Conservation (phyloP, 208 protist species). For the Trypanosoma theileri region DNA sequence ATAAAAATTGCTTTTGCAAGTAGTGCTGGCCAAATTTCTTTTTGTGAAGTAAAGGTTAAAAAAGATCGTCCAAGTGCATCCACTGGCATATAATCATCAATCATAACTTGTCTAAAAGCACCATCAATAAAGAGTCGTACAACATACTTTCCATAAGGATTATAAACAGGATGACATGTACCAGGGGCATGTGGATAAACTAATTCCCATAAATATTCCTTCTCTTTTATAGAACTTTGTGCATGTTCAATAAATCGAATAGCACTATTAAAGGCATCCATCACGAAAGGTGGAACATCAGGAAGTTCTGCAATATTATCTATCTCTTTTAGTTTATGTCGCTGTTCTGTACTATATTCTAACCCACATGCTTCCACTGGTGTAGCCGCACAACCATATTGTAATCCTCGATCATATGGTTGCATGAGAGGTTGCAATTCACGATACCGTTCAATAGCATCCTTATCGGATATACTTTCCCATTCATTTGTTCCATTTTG, state of each 20-base stretch:
- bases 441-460: slow-evolving; percentile 59
- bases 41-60: slow-evolving; percentile 63
- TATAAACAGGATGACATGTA: slow-evolving; percentile 88
- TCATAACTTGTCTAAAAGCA: slow-evolving; percentile 75
- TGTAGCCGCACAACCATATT: slow-evolving; percentile 60
- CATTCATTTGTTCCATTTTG: slow-evolving; percentile 41
- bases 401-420: slow-evolving; percentile 69
- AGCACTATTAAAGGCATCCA: slow-evolving; percentile 89
- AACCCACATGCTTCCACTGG: slow-evolving; percentile 66
- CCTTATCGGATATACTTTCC: slow-evolving; percentile 29
- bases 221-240: slow-evolving; percentile 48
- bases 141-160: slow-evolving; percentile 89
- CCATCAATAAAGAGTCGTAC: slow-evolving; percentile 90
- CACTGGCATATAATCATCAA: slow-evolving; percentile 87
- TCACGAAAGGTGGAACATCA: slow-evolving; percentile 80
- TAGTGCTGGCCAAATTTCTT: slow-evolving; percentile 88
- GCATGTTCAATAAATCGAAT: slow-evolving; percentile 61
- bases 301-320: slow-evolving; percentile 62
- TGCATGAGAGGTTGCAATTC: slow-evolving; percentile 68
- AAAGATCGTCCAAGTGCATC: slow-evolving; percentile 79
- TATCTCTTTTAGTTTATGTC: slow-evolving; percentile 70
- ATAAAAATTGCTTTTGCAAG: slow-evolving; percentile 87
- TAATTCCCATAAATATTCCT: slow-evolving; percentile 88
- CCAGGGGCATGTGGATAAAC: slow-evolving; percentile 82
- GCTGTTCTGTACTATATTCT: slow-evolving; percentile 80